Evolutionary conservation across 1,284 basidiomycete genomes (phyloP), one percentile per base, ranked within the genome.

Genomic region (Xanthoconium separans): DNA sequence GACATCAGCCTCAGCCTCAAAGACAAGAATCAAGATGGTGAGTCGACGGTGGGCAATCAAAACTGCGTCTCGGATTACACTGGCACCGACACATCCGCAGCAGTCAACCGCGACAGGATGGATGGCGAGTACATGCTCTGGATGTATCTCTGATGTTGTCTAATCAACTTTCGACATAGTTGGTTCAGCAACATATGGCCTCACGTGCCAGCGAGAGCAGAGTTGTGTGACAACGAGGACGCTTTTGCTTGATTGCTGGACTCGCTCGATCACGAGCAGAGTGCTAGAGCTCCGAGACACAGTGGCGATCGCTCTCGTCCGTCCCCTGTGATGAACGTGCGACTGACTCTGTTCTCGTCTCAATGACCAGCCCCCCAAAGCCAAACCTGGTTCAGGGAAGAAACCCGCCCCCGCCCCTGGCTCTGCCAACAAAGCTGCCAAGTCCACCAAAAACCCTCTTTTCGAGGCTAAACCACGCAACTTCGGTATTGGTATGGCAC

Each of bases 381-480:
- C 77, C 69, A 87, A 86, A 69, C 61, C 83, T 65, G 82, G 84
- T 76, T 71, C 85, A 60, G 82, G 83, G 61, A 91, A 88, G 79
- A 91, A 89, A 78, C 86, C 86, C 61, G 89, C 89, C 58, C 79
- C 86, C 58, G 86, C 88, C 30, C 88, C 89, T 34, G 85, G 82
- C 64, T 85, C 85, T 68, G 83, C 84, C 63, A 83, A 78, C 77
- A 92, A 92, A 78, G 68, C 80, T 56, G 71, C 81, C 64, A 93
- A 94, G 79, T 72, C 81, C 53, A 83, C 86, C 71, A 95, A 95
- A 81, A 98, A 98, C 83, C 94, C 96, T 70, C 87, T 98, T 69
- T 97, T 98, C 74, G 95, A 98, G 83, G 77, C 93, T 61, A 80
- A 75, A 61, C 84, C 93, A 66, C 91, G 89, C 75, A 95, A 93